phyloP scores from a whole-genome alignment of 768 basidiomycete genomes.

The Russula brevipes region DNA sequence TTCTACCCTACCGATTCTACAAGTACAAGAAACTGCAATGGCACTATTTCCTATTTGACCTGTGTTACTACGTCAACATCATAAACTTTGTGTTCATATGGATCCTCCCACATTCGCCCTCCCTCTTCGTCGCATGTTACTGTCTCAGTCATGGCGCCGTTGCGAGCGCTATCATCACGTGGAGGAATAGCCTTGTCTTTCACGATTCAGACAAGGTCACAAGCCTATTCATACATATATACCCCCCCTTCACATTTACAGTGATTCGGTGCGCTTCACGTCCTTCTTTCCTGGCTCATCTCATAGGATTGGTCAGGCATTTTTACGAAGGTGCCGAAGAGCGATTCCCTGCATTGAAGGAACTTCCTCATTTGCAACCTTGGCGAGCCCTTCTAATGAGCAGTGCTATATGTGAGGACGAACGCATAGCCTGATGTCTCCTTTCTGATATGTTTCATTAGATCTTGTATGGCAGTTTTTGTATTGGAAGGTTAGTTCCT shows the following conservation, averaged over 20 bases:
- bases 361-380: slow-evolving; percentile 68
- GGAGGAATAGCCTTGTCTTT: slow-evolving; percentile 98
- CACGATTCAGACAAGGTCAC: slow-evolving; percentile 97
- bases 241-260: slow-evolving; percentile 85
- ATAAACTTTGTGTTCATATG: slow-evolving; percentile 91
- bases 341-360: slow-evolving; percentile 79
- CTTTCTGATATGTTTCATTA: slow-evolving; percentile 32
- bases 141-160: slow-evolving; percentile 87
- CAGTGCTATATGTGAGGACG: slow-evolving; percentile 71
- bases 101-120: slow-evolving; percentile 71
- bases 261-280: slow-evolving; percentile 64
- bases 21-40: slow-evolving; percentile 88
- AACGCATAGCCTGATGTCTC: slow-evolving; percentile 8
- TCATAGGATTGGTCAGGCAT: slow-evolving; percentile 48
- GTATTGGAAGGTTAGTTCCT: slow-evolving; percentile 77
- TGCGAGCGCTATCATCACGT: slow-evolving; percentile 93
- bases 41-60: slow-evolving; percentile 92
- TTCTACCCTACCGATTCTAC: slow-evolving; percentile 79
- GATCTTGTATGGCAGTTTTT: slow-evolving; percentile 89
- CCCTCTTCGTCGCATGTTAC: slow-evolving; percentile 88
- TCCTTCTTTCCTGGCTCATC: background rate
- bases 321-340: slow-evolving; percentile 75
- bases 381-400: slow-evolving; percentile 69
- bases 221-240: slow-evolving; percentile 91
- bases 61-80: slow-evolving; percentile 91